phyloP scores from a whole-genome alignment of 495 filamentous ascomycete genomes.

The Trypethelium eluteriae region DNA sequence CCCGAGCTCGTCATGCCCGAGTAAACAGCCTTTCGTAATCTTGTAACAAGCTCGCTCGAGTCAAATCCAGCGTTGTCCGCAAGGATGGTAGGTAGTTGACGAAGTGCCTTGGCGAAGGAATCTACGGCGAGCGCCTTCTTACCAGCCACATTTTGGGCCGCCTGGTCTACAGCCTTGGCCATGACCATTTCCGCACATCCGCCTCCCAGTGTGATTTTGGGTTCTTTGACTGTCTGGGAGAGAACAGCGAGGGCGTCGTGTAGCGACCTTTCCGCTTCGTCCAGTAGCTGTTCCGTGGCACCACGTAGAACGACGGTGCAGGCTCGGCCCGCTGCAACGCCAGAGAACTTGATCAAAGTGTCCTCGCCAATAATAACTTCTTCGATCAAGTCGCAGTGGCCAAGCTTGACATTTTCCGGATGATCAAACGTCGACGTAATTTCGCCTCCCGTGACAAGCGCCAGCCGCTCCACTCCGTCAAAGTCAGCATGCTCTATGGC shows the following conservation, averaged over 20 bases:
- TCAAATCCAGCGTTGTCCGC: slow-evolving; percentile 97
- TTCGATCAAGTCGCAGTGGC: slow-evolving; percentile 90
- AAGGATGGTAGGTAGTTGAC: slow-evolving; percentile 91
- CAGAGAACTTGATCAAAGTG: slow-evolving; percentile 92
- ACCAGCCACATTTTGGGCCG: slow-evolving; percentile 85
- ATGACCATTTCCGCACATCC: slow-evolving; percentile 98
- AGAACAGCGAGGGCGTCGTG: slow-evolving; percentile 96
- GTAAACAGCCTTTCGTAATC: slow-evolving; percentile 87
- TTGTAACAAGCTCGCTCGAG: slow-evolving; percentile 84
- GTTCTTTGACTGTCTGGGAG: slow-evolving; percentile 92
- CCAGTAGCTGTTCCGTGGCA: slow-evolving; percentile 90
- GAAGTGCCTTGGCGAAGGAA: slow-evolving; percentile 77
- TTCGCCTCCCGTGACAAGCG: slow-evolving; percentile 91
- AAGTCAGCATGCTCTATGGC: slow-evolving; percentile 99
- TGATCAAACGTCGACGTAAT: slow-evolving; percentile 98
- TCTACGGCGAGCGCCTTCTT: slow-evolving; percentile 94
- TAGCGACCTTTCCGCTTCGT: slow-evolving; percentile 91
- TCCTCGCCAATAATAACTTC: slow-evolving; percentile 98
- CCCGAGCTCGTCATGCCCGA: slow-evolving; percentile 87
- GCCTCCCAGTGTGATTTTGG: slow-evolving; percentile 86
- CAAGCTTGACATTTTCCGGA: slow-evolving; percentile 91
- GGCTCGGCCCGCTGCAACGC: slow-evolving; percentile 85
- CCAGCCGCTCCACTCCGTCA: slow-evolving; percentile 91
- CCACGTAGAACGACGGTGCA: slow-evolving; percentile 96
- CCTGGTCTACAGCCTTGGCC: slow-evolving; percentile 94